Conservation (phyloP, 257 asterid species). For the Oldenlandia corymbosa region DNA sequence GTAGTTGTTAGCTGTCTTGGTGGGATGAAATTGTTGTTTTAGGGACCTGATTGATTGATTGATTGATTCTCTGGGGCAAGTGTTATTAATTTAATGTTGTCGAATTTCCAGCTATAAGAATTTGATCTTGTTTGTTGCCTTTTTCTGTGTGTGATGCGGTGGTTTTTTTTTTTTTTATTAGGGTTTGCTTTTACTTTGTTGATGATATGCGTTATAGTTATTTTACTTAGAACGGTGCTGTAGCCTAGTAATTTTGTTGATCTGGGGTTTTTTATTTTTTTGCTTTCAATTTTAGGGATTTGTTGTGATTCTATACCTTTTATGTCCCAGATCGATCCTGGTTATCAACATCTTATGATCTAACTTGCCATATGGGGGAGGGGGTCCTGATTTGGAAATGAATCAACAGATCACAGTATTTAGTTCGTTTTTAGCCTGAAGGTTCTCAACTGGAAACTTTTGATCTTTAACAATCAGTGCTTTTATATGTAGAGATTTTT, state of each 20-base stretch:
- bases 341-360: constrained; percentile 5
- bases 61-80: constrained; percentile 6
- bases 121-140: not conserved
- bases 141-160: not conserved
- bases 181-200: too few relatives aligned
- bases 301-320: constrained; percentile 8
- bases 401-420: not conserved
- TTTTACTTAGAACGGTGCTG: too few relatives aligned
- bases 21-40: not conserved
- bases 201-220: too few relatives aligned
- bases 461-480: constrained; percentile 5
- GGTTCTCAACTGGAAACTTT: constrained; percentile 3
- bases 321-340: constrained; percentile 9
- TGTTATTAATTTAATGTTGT: not conserved
- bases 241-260: constrained; percentile 20
- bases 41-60: too few relatives aligned
- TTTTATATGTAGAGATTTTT: constrained; percentile 9
- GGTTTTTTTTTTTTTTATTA: too few relatives aligned
- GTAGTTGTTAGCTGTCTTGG: not conserved
- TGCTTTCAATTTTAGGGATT: not conserved
- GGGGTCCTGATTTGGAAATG: constrained; percentile 4
- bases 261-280: constrained; percentile 21
- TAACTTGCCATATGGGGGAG: constrained; percentile 3
- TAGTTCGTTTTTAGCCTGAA: not conserved
- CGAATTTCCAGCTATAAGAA: not conserved